Evolutionary conservation across 495 filamentous ascomycete genomes (phyloP), one percentile per base, ranked within the genome.

Genomic region (Jackrogersella multiformis): DNA sequence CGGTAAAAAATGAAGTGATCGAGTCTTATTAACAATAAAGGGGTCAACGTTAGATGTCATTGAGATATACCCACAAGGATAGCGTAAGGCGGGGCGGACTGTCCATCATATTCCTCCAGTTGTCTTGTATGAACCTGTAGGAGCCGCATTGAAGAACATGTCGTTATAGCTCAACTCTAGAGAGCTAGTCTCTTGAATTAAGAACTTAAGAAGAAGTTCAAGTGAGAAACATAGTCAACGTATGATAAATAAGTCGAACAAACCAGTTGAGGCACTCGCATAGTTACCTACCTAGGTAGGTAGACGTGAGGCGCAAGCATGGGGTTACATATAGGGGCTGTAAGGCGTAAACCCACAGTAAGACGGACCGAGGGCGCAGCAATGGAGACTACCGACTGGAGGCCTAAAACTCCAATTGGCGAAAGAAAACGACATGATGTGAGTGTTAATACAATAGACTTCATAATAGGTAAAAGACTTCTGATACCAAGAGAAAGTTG

Each of bases 71-170:
- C 28, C 16, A 62, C 59, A 35, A 62, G 59, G 30, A 62, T 62
- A 9, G 59, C 59, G 18, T 62, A 62, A n/a, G 59, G 38, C 39
- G 59, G 59, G 12, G 16, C 38, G 20, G 30, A 36, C 6, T 62
- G 26, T 24, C 59, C 59, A 38, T 36, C 46, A n/a, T 16, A 62
- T 45, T 62, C 59, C 49, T 62, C 49, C 39, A 62, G 26, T 30
- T 55, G n/a, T 45, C 49, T 62, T 38, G 49, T 62, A 46, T 62
- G 49, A n/a, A 62, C 59, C 21, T 62, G 59, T 20, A 62, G 59
- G 36, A 62, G 59, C 28, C 59, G 36, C 59, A 62, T 62, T 62
- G 49, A 21, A 55, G 32, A 26, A n/a, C 28, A 20, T 13, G 13
- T 36, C 23, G 13, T 13, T 38, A 34, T 0, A 24, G n/a, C 2